Evolutionary conservation across 2,329 filamentous ascomycete species (phyloP), one percentile per base, ranked within the genome.

Genomic region (Rosellinia necatrix): DNA sequence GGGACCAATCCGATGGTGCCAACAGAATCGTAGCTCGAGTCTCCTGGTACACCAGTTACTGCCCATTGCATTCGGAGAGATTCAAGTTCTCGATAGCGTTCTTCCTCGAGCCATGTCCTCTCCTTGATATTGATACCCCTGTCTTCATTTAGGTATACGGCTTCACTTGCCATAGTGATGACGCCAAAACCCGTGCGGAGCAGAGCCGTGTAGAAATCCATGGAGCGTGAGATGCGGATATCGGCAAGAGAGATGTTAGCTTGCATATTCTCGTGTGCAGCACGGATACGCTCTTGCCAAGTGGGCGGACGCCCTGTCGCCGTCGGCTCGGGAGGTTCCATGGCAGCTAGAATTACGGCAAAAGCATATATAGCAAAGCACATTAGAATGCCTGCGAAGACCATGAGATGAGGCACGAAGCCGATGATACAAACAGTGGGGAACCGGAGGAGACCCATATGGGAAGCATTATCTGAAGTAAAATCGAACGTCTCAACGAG

Each of bases 381-480:
- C 13, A 88, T 76, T 4, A 84, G 56, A 42, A 97, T 96, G 0
- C 93, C 94, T 6, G 82, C 66, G 1, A 97, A 74, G 10, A 97
- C 90, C 21, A 96, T 77, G n/a, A 97, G 80, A 71, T 97, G 93
- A 1, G 94, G 94, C 30, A 97, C 89, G 70, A 97, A 97, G 1
- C 93, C 91, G 25, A 97, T 89, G 56, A 97, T 92, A 67, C 91
- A 97, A 35, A 97, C 92, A 0, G 92, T 97, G 3, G 94, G 94
- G 63, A 96, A 97, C 58, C 91, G 84, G 37, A 97, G 78, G 9
- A 96, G 79, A 3, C 90, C 88, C 67, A 86, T 82, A 19, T 76
- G 76, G 0, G 76, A 70, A 4, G 85, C 72, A 57, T 90, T 84
- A 27, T 87, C 83, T 13, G 85, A 67, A 5, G 83, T 84, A 58